Conservation (phyloP, 2,329 filamentous ascomycete genomes). For the Penicillium hesseltinei region DNA sequence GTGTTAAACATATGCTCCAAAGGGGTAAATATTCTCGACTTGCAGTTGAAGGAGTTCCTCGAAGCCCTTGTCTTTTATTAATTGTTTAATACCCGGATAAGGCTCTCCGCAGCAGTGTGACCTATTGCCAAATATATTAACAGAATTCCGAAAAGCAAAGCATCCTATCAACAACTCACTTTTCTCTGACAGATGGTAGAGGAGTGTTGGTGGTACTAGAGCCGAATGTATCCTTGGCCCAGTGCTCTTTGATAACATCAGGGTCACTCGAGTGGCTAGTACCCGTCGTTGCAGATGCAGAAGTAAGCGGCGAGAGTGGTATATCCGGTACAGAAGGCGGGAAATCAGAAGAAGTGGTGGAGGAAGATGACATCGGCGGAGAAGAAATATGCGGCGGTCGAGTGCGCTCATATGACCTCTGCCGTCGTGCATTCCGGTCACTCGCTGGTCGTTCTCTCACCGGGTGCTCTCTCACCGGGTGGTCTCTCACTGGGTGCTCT, state of each 20-base stretch:
- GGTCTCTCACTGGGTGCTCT: background rate
- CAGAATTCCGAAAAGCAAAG: background rate
- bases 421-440: conserved; percentile 30
- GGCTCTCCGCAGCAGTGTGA: conserved; percentile 37
- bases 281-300: conserved; percentile 17
- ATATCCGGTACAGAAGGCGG: conserved; percentile 33
- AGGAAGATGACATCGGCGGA: conserved; percentile 30
- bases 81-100: conserved; percentile 28
- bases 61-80: conserved; percentile 36
- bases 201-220: conserved; percentile 28
- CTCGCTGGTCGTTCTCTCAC: background rate
- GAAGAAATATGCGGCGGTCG: conserved; percentile 30
- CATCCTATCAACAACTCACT: conserved; percentile 24
- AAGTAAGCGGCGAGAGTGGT: conserved; percentile 36
- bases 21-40: conserved; percentile 10
- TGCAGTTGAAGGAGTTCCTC: conserved; percentile 42
- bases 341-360: conserved; percentile 30
- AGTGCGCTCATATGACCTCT: conserved; percentile 37
- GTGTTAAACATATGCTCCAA: background rate
- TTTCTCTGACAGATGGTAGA: conserved; percentile 30
- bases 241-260: conserved; percentile 37
- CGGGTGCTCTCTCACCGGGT: conserved; percentile 16
- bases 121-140: conserved; percentile 21
- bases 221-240: conserved; percentile 43
- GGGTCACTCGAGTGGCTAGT: conserved; percentile 33